Evolutionary conservation across 1,284 basidiomycete genomes (phyloP), one percentile per base, ranked within the genome.

Genomic region (Microbotryum scabiosae): DNA sequence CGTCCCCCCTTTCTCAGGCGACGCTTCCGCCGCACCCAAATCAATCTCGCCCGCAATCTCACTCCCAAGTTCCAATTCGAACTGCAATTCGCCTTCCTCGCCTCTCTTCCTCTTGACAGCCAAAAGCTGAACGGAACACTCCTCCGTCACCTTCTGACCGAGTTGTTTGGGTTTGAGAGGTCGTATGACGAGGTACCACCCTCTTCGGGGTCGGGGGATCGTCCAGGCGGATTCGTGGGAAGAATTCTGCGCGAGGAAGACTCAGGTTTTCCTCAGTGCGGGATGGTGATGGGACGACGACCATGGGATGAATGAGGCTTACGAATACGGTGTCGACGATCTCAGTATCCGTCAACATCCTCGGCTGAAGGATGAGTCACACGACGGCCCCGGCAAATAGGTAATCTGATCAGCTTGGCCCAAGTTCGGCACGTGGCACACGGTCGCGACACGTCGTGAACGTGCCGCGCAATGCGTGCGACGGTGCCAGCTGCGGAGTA

Each of bases 271-370:
- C 2, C 9, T 32, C 3, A 41, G 36, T 41, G 16, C 16, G 18
- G 18, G 18, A 8, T 4, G 41, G 43, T 36, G 16, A 18, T n/a
- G 20, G n/a, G 12, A 28, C 21, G 10, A 25, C 16, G 30, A 7
- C 30, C 10, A 6, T 5, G 14, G 43, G 4, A 20, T 36, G 25
- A 21, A 41, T 5, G 9, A 18, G 16, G 36, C 36, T 18, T 41
- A 54, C 52, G 23, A 44, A 45, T 41, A 54, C 21, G 52, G 43
- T 54, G 3, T 54, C 52, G 16, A 54, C 43, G 43, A 54, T 54
- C 25, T 54, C 52, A 3, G 23, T 28, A 3, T 54, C 52, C 7
- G 52, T 45, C 18, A 54, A 28, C n/a, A 5, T 28, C 23, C 52
- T 14, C 16, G 52, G 28, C 52, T 45, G 51, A 23, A 23, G 20